Evolutionary conservation across 164 flowering plant species (phyloP).

Genomic region (Chimonanthus praecox): DNA sequence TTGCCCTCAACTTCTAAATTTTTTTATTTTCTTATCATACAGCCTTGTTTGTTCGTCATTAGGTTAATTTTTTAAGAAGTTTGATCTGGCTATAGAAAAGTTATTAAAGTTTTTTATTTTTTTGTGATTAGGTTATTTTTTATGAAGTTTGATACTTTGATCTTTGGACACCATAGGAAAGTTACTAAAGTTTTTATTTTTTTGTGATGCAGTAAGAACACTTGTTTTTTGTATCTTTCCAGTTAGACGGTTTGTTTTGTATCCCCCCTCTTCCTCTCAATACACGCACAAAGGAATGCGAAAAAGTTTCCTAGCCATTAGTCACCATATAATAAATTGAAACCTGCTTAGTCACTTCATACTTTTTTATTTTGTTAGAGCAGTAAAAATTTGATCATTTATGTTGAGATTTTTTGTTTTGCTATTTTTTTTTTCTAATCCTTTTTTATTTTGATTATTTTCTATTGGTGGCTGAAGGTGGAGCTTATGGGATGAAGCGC

Average conservation of each 20-base stretch:
- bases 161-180: background rate
- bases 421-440: background rate
- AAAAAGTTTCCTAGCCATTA: background rate
- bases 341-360: background rate
- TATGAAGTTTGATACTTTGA: background rate
- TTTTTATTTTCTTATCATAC: background rate
- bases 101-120: background rate
- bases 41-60: too few species aligned
- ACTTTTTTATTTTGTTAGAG: background rate
- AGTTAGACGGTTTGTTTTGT: too few species aligned
- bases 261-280: too few species aligned
- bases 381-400: too few species aligned
- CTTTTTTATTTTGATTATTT: background rate
- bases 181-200: too few species aligned
- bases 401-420: background rate
- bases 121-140: too few species aligned
- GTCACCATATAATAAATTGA: background rate
- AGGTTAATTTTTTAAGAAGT: background rate
- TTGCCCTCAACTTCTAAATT: conserved; percentile 18
- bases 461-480: conserved; percentile 39
- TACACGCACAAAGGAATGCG: background rate
- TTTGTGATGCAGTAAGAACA: too few species aligned
- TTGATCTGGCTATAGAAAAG: background rate
- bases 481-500: conserved; percentile 54
- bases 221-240: too few species aligned